phyloP scores from a whole-genome alignment of 202 grass and related monocot genomes.

The Alloteropsis angusta region DNA sequence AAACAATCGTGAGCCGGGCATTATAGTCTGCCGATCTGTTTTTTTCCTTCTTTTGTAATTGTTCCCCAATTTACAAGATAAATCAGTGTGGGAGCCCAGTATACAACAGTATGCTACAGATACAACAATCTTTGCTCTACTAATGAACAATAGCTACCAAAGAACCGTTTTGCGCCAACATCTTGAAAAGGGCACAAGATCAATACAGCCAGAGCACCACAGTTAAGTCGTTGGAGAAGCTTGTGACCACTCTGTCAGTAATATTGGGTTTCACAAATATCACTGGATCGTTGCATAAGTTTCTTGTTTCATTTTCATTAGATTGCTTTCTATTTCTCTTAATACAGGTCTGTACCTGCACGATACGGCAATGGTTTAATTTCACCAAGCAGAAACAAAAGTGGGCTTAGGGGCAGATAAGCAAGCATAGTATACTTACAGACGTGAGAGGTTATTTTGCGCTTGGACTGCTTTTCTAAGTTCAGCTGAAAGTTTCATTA shows the following conservation, averaged over 20 bases:
- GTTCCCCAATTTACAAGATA: constrained; percentile 18
- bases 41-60: neutral
- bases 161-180: neutral
- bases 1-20: neutral
- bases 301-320: constrained; percentile 99
- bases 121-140: constrained; percentile 12
- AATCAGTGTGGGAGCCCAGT: neutral
- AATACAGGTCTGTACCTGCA: constrained; percentile 85
- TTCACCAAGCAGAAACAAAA: neutral
- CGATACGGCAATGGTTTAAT: constrained; percentile 15
- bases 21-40: neutral
- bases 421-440: constrained; percentile 43
- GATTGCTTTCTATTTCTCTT: constrained; percentile 66
- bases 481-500: constrained; percentile 79
- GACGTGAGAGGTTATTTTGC: constrained; percentile 49
- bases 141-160: neutral
- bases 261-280: constrained; percentile 15
- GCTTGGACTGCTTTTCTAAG: constrained; percentile 65
- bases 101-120: neutral
- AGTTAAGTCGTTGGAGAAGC: neutral
- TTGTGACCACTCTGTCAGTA: neutral
- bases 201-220: neutral
- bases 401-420: neutral
- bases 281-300: constrained; percentile 53
- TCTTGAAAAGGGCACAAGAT: neutral